Percentiles rank a stretch among this genome's conserved stretches.
Evolutionary conservation across 1,139 yeast genomes (phyloP).

Genomic region (Candida frijolesensis): DNA sequence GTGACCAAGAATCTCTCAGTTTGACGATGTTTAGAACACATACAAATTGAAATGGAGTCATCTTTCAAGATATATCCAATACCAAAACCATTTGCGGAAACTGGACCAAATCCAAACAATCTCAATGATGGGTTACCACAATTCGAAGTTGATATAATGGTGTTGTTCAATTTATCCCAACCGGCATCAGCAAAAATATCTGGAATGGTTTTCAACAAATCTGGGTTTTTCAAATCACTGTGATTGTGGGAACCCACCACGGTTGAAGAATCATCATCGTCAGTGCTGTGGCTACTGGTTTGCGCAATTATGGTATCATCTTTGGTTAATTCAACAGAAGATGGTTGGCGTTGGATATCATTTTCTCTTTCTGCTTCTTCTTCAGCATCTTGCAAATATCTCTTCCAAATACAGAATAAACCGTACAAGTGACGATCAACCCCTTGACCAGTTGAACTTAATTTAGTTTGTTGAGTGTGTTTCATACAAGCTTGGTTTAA

Average conservation of each 20-base stretch:
- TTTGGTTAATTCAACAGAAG: constrained; percentile 6
- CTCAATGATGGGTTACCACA: constrained; percentile 86
- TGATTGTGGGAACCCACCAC: constrained; percentile 13
- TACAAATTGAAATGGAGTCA: constrained; percentile 82
- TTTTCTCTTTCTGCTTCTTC: constrained; percentile 20
- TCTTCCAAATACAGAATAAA: constrained; percentile 83
- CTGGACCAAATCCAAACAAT: constrained; percentile 92
- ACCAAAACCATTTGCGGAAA: constrained; percentile 87
- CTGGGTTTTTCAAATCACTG: background rate
- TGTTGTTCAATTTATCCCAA: constrained; percentile 59
- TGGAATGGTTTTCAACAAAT: constrained; percentile 29
- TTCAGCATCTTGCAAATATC: constrained; percentile 51
- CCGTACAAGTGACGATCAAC: constrained; percentile 92
- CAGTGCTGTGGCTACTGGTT: constrained; percentile 16
- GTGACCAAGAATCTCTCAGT: constrained; percentile 81
- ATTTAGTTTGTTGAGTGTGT: constrained; percentile 69
- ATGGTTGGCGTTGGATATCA: background rate
- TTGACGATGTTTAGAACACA: constrained; percentile 88
- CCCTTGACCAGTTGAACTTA: constrained; percentile 76
- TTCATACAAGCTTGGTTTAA: constrained; percentile 69
- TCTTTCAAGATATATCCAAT: constrained; percentile 88
- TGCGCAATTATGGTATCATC: constrained; percentile 11
- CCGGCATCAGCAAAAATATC: constrained; percentile 74
- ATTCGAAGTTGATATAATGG: constrained; percentile 46
- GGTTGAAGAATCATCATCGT: constrained; percentile 24